phyloP scores from a whole-genome alignment of 768 basidiomycete species.

The Suillus subaureus region DNA sequence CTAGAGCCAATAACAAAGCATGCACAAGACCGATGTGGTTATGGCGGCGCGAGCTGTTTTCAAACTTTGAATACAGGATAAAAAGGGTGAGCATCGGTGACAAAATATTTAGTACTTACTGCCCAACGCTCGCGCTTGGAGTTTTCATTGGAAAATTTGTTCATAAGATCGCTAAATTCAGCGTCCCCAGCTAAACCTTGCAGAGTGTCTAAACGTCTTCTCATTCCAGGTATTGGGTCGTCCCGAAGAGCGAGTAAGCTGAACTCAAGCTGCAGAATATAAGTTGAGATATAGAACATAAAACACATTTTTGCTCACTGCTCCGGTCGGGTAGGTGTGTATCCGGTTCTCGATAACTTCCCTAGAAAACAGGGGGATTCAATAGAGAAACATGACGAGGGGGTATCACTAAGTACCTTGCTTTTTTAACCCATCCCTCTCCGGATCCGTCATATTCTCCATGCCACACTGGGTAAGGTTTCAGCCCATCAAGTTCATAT shows the following conservation, averaged over 20 bases:
- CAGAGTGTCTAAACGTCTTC: conserved; percentile 53
- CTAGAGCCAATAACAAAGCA: conserved; percentile 70
- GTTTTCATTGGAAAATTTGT: conserved; percentile 65
- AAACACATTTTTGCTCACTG: conserved; percentile 52
- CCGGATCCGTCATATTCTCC: conserved; percentile 66
- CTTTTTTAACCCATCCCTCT: conserved; percentile 84
- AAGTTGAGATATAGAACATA: conserved; percentile 13
- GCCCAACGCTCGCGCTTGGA: conserved; percentile 81
- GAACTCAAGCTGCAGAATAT: conserved; percentile 73
- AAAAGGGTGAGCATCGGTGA: conserved; percentile 7
- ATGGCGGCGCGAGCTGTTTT: conserved; percentile 84
- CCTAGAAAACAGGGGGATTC: conserved; percentile 40
- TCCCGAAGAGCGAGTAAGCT: conserved; percentile 86
- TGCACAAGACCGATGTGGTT: conserved; percentile 86
- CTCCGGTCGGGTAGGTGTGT: conserved; percentile 84
- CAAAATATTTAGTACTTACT: conserved; percentile 47
- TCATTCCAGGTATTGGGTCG: conserved; percentile 74
- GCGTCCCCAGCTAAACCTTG: conserved; percentile 45
- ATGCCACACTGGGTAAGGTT: conserved; percentile 77
- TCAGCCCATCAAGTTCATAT: conserved; percentile 94
- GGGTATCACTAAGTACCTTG: conserved; percentile 52
- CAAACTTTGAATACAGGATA: conserved; percentile 56
- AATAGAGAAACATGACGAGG: conserved; percentile 12
- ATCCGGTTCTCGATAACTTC: conserved; percentile 88
- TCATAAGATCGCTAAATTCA: conserved; percentile 54